A percentile compares a stretch with the other conserved stretches of the same genome.
phyloP scores from a whole-genome alignment of 192 early-diverging fungal species.

The Dissophora globulifera region DNA sequence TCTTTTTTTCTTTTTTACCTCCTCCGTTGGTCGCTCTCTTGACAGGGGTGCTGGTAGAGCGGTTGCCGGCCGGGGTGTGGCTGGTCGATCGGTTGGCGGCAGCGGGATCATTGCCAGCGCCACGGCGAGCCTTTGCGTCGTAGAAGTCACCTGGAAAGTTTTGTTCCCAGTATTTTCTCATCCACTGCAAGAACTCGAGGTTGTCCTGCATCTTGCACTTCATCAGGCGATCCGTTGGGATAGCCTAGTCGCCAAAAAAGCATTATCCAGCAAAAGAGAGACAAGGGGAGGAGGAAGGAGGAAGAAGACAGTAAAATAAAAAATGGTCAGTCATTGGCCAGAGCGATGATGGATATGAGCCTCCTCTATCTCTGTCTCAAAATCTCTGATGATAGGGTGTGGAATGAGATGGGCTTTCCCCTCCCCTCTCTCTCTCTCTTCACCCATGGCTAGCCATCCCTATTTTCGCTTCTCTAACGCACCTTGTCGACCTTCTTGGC shows the following conservation, averaged over 20 bases:
- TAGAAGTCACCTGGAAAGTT: conserved; percentile 87
- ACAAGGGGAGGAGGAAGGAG: neutral
- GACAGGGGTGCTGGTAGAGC: conserved; percentile 48
- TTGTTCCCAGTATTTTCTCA: conserved; percentile 93
- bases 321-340: no score
- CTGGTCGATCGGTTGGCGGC: conserved; percentile 54
- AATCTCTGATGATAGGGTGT: no score
- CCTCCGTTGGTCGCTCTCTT: conserved; percentile 58
- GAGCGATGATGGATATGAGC: no score
- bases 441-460: no score
- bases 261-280: no score
- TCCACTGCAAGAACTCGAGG: conserved; percentile 97
- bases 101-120: conserved; percentile 53
- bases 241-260: conserved; percentile 66
- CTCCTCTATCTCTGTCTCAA: neutral
- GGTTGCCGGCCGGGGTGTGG: conserved; percentile 54
- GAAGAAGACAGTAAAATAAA: neutral
- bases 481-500: conserved; percentile 94
- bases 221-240: conserved; percentile 89
- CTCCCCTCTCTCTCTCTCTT: neutral
- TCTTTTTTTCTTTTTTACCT: conserved; percentile 6
- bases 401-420: no score
- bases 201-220: conserved; percentile 99
- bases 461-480: no score
- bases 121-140: conserved; percentile 80